phyloP scores from a whole-genome alignment of 768 basidiomycete species.

The Scleroderma bovista region DNA sequence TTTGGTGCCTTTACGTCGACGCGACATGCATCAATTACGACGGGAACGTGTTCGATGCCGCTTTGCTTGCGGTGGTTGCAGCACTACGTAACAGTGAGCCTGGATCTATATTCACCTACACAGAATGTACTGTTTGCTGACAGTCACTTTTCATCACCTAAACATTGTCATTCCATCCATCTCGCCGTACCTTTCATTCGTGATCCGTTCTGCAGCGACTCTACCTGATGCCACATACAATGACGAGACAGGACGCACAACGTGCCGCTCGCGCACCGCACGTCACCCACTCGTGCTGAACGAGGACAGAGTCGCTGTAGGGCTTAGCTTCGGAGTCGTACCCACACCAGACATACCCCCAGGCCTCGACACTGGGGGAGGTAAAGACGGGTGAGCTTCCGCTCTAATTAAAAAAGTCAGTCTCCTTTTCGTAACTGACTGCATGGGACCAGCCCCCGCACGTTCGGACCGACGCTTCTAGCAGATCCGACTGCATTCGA shows the following conservation, averaged over 20 bases:
- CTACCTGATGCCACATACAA: constrained; percentile 66
- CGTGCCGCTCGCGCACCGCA: constrained; percentile 47
- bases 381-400: not conserved
- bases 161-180: not conserved
- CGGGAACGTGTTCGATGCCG: constrained; percentile 91
- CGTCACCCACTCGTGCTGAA: constrained; percentile 40
- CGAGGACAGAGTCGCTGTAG: constrained; percentile 1
- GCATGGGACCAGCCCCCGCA: constrained; percentile 2
- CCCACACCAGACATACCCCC: not conserved
- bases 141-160: not conserved
- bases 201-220: constrained; percentile 45
- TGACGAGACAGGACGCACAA: constrained; percentile 55
- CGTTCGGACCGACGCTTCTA: constrained; percentile 45
- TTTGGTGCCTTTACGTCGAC: constrained; percentile 94
- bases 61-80: constrained; percentile 80
- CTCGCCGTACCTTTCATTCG: constrained; percentile 5
- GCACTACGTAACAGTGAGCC: constrained; percentile 79
- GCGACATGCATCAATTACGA: constrained; percentile 96
- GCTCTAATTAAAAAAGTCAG: too few species aligned
- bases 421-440: not conserved
- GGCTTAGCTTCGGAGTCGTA: constrained; percentile 10
- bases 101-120: not conserved
- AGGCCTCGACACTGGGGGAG: not conserved
- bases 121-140: too few species aligned
- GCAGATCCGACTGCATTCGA: constrained; percentile 90